Base-by-base conservation (phyloP, 2,329 filamentous ascomycete species). In the Fusarium caatingaense region DNA sequence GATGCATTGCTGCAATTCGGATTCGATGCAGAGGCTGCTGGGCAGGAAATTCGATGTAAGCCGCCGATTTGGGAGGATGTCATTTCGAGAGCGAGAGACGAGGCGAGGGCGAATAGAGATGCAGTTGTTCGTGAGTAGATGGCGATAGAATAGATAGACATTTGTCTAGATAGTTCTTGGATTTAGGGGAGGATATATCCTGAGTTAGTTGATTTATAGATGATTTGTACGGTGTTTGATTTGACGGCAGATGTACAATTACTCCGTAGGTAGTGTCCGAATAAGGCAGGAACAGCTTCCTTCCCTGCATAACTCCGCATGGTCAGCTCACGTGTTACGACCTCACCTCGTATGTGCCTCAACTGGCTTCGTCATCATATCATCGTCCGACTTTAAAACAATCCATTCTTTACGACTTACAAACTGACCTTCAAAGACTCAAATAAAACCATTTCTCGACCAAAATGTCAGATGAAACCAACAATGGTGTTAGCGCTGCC, bases 1-100 rank as follows among this genome's bases (percentile, higher is more conserved):
- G 81, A 84, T 54, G 77, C 79, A 5, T 72, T 88, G 68, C 64
- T 88, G 50, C 76, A 80, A 45, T 86, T 87, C 63, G 86, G 82
- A 1, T 74, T 82, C 5, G 83, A 86, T 49, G 82, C 79, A 1
- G 84, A 87, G 72, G 76, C 78, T 20, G 72, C 81, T 4, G 80
- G 80, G 4, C 28, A 54, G 25, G 60, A 69, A 3, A 23, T 59
- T 10, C 49, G 70, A 23, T 56, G 68, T 27, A 73, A 54, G 9
- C 71, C 71, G 7, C 70, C 64, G 0, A 67, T 55, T 3, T 73
- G 71, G 71, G 71, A 73, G 32, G 71, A 73, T 21, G 50, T 73
- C 3, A 60, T 73, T 25, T 44, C 51, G 2, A 49, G 27, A 4
- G 70, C 70, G 2, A 60, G 66, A 23, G 57, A 34, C 3, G 56